Base-by-base conservation (phyloP, 805 yeast species). In the Metschnikowia drakensbergensis region DNA sequence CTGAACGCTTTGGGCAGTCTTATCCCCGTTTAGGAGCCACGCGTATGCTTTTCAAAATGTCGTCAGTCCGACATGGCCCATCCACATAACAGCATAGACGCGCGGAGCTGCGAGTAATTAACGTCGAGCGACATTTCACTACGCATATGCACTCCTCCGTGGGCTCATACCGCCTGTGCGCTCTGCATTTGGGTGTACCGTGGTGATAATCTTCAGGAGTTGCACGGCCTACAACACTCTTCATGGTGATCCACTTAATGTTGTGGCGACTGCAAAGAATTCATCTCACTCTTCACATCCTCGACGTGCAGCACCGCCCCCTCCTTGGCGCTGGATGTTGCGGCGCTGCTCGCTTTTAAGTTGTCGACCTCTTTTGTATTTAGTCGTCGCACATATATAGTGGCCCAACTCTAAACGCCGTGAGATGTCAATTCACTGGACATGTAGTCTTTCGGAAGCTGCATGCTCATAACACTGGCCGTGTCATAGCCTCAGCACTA, bases 81-180 rank as follows among this genome's bases (percentile, higher is more conserved):
- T 40, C 23, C n/a, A 23, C 11, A 5, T 5, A 31, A 23, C 4
- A 9, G 35, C 29, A n/a, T 40, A 40, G 23, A 13, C 43, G 36
- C 35, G 36, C 43, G 6, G 35, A 30, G 35, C 33, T 40, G 43
- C 36, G 28, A 40, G 30, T 31, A 23, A 40, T 40, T 11, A 40
- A 40, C 5, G 26, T 37, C 23, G 36, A 9, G 26, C 43, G 43
- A 30, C 43, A 31, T 40, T 40, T 1, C 1, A 11, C 13, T 11
- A 5, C 10, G 2, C 13, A 4, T 40, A 31, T 23, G 36, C 36
- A 40, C 17, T 8, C 23, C 26, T 9, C 28, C 6, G 6, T 6
- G 9, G 27, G 28, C 22, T 30, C 35, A 13, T 29, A 27, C 28
- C 43, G 5, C 36, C 28, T 5, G 29, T 11, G 28, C 43, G 22